These are phyloP conservation scores for Straminergon stramineum DNA, from an alignment of 225 moss, liverwort and hornwort species.

Conservation along the genomic window DNA sequence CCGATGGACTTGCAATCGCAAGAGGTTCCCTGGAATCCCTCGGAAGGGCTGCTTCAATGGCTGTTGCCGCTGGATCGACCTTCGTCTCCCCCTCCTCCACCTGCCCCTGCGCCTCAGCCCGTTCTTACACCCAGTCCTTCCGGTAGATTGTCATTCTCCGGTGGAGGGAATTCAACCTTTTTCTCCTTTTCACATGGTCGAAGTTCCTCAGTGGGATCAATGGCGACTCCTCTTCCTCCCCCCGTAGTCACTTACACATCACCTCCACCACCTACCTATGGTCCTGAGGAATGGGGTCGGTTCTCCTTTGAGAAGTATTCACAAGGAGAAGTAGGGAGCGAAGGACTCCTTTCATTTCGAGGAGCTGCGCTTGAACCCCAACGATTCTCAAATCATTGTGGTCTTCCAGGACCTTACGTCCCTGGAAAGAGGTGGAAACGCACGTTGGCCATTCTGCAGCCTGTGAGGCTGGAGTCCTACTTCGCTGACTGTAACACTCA, in stretches of 20 bases:
- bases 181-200: conserved; percentile 87
- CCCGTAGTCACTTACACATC: conserved; percentile 30
- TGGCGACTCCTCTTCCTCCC: conserved; percentile 32
- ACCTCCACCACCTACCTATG: conserved; percentile 69
- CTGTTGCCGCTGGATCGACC: conserved; percentile 91
- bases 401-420: conserved; percentile 83
- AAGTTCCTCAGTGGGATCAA: conserved; percentile 60
- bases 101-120: conserved; percentile 47
- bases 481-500: conserved; percentile 86
- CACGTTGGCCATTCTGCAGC: conserved; percentile 81
- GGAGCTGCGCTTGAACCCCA: conserved; percentile 98
- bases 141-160: conserved; percentile 50
- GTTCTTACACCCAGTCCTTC: conserved; percentile 62
- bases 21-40: conserved; percentile 46
- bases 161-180: conserved; percentile 66
- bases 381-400: conserved; percentile 80
- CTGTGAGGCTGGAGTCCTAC: conserved; percentile 86
- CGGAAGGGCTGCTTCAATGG: conserved; percentile 86
- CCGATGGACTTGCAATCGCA: conserved; percentile 34
- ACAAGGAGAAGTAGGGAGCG: conserved; percentile 80
- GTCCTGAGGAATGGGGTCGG: conserved; percentile 84
- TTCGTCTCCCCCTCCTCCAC: conserved; percentile 79
- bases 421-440: conserved; percentile 97
- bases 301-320: conserved; percentile 66
- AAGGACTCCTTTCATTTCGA: conserved; percentile 94